phyloP scores from a whole-genome alignment of 2,329 filamentous ascomycete genomes.

The Arachnopeziza araneosa region DNA sequence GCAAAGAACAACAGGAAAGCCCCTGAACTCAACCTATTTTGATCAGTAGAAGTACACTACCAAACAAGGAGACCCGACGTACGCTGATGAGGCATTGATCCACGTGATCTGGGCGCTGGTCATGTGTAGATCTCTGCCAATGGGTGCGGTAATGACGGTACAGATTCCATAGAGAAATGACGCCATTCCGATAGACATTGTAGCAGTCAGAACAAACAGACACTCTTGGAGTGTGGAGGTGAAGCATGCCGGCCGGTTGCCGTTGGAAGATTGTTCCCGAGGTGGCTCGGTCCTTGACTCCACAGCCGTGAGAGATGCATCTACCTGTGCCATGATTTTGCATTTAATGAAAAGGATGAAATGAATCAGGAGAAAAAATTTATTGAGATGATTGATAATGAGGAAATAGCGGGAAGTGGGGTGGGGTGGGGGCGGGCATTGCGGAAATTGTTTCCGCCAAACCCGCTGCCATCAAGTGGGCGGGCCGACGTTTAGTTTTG shows the following conservation, averaged over 20 bases:
- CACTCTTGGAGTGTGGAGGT: constrained; percentile 56
- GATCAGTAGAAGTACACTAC: no score
- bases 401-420: no score
- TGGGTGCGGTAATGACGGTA: constrained; percentile 56
- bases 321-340: constrained; percentile 5
- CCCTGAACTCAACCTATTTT: constrained; percentile 49
- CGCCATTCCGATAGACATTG: constrained; percentile 60
- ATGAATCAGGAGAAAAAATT: background rate
- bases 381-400: background rate
- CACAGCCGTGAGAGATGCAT: constrained; percentile 1
- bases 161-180: constrained; percentile 53
- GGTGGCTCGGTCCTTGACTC: background rate
- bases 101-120: constrained; percentile 61
- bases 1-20: constrained; percentile 62
- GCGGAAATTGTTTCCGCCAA: no score
- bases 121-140: constrained; percentile 56
- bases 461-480: no score
- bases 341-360: no score
- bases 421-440: no score
- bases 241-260: constrained; percentile 51
- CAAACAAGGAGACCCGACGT: constrained; percentile 14
- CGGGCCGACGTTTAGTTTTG: no score
- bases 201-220: constrained; percentile 60
- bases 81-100: constrained; percentile 56
- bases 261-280: background rate